These are phyloP conservation scores for Phalaenopsis hybrid DNA, from an alignment of 116 monocot species.

Conservation along the genomic window DNA sequence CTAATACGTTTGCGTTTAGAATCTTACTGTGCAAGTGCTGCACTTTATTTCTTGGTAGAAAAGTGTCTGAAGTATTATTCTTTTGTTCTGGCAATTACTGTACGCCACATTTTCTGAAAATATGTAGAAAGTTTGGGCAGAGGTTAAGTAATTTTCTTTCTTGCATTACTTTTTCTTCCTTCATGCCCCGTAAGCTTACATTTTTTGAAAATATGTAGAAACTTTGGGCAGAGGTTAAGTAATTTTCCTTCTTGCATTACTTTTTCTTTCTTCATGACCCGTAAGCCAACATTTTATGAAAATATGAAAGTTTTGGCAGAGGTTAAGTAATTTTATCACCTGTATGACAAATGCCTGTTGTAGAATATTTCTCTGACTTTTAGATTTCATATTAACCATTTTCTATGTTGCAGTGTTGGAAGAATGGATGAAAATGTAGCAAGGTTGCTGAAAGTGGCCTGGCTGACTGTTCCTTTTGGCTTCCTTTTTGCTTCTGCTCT, in stretches of 20 bases:
- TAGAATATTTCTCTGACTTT: neutral
- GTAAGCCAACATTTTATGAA: too few species aligned
- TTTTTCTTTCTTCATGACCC: too few species aligned
- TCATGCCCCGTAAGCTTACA: too few species aligned
- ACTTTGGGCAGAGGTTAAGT: too few species aligned
- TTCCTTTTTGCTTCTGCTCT: conserved; percentile 41
- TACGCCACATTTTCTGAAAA: neutral
- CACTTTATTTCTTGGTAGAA: neutral
- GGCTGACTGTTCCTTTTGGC: conserved; percentile 70
- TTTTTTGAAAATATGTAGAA: too few species aligned
- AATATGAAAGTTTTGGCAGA: too few species aligned
- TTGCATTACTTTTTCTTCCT: too few species aligned
- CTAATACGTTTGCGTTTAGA: neutral
- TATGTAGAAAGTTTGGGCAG: too few species aligned
- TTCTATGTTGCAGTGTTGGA: conserved; percentile 40
- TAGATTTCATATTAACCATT: neutral
- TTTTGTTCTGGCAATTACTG: neutral
- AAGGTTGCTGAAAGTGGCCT: conserved; percentile 57
- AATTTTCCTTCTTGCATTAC: too few species aligned
- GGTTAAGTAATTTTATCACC: neutral
- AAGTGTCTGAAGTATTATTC: neutral
- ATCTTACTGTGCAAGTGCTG: neutral
- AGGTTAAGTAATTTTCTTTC: too few species aligned
- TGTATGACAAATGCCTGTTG: neutral
- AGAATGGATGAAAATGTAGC: conserved; percentile 48